A percentile compares a stretch with the other conserved stretches of the same genome.
Evolutionary conservation across 2,329 filamentous ascomycete species (phyloP).

Genomic region (Sporothrix brasiliensis): DNA sequence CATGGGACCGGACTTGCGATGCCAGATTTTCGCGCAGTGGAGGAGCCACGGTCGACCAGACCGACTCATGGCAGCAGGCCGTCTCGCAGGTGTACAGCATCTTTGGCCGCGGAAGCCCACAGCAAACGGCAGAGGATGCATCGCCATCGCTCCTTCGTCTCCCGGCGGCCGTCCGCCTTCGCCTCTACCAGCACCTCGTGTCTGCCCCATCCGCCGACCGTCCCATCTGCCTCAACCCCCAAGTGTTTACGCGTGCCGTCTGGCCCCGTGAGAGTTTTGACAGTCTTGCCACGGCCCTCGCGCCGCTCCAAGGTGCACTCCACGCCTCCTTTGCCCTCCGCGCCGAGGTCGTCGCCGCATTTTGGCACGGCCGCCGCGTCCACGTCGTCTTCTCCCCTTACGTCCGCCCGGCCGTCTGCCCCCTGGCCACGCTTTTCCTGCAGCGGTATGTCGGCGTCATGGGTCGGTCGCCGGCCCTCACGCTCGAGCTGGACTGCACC

Average conservation of each 20-base stretch:
- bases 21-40: slow-evolving; percentile 14
- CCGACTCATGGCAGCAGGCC: not conserved
- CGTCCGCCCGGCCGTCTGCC: slow-evolving; percentile 41
- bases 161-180: not conserved
- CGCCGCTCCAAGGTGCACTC: slow-evolving; percentile 1
- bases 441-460: slow-evolving; percentile 45
- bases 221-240: slow-evolving; percentile 38
- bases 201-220: not conserved
- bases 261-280: slow-evolving; percentile 46
- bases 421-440: slow-evolving; percentile 45
- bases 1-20: slow-evolving; percentile 33
- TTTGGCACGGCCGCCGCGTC: slow-evolving; percentile 45
- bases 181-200: not conserved
- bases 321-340: slow-evolving; percentile 41
- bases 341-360: slow-evolving; percentile 44
- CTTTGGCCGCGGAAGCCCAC: not conserved
- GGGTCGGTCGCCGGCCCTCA: slow-evolving; percentile 39
- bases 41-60: too few species aligned
- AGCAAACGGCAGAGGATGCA: not conserved
- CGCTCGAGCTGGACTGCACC: slow-evolving; percentile 49
- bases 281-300: slow-evolving; percentile 39
- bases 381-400: slow-evolving; percentile 48
- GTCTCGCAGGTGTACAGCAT: not conserved
- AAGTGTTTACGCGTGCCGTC: slow-evolving; percentile 42
- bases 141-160: not conserved